These are phyloP conservation scores for Gaeumannomyces tritici DNA, from an alignment of 2,329 filamentous ascomycete species.

Conservation along the genomic window DNA sequence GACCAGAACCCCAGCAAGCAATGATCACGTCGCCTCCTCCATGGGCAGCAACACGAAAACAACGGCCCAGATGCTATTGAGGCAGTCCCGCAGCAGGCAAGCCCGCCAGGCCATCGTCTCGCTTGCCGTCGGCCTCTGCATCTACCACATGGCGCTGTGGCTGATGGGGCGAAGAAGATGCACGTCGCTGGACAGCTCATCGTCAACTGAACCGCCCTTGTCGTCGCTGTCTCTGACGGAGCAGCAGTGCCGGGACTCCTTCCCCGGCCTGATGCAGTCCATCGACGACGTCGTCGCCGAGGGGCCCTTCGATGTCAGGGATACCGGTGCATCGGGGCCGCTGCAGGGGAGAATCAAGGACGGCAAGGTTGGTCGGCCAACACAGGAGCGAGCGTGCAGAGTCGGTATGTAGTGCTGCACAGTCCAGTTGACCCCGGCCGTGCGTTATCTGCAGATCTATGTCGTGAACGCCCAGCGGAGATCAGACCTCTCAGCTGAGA, in stretches of 20 bases:
- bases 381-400: neutral
- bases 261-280: slow-evolving; percentile 36
- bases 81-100: slow-evolving; percentile 6
- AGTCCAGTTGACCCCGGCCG: neutral
- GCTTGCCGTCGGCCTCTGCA: slow-evolving; percentile 10
- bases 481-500: slow-evolving; percentile 30
- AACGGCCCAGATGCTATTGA: slow-evolving; percentile 9
- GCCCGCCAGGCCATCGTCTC: slow-evolving; percentile 13
- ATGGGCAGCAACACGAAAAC: slow-evolving; percentile 10
- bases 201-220: neutral
- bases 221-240: slow-evolving; percentile 25
- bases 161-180: neutral
- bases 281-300: slow-evolving; percentile 33
- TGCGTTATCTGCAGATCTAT: slow-evolving; percentile 24
- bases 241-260: slow-evolving; percentile 30
- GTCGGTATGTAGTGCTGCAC: neutral
- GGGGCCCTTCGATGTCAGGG: slow-evolving; percentile 31
- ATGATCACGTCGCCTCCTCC: neutral
- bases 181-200: too few relatives aligned
- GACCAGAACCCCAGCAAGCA: too few relatives aligned
- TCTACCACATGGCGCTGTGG: slow-evolving; percentile 14
- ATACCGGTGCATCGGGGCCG: slow-evolving; percentile 27
- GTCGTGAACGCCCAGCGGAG: slow-evolving; percentile 31
- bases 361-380: slow-evolving; percentile 23
- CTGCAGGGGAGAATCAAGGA: slow-evolving; percentile 31